Conservation (phyloP, 768 basidiomycete species). For the Suillus spraguei region DNA sequence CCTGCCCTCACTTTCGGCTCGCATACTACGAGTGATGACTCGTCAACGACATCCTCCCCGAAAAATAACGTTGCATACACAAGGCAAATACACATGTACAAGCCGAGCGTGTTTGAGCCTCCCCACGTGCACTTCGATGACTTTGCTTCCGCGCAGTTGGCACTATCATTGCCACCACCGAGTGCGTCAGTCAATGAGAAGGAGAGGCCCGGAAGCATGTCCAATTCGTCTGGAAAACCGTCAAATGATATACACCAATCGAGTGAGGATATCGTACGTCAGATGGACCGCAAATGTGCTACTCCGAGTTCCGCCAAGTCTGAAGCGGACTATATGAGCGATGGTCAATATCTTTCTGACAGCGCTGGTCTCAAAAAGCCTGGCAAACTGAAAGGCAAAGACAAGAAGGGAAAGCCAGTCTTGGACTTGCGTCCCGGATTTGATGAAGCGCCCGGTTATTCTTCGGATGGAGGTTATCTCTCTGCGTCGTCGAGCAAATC, state of each 20-base stretch:
- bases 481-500: constrained; percentile 38
- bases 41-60: constrained; percentile 34
- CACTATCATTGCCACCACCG: constrained; percentile 28
- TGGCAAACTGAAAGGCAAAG: constrained; percentile 25
- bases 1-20: constrained; percentile 44
- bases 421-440: constrained; percentile 19
- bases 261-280: constrained; percentile 26
- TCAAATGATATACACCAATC: constrained; percentile 17
- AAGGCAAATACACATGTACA: constrained; percentile 29
- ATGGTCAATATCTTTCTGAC: constrained; percentile 35
- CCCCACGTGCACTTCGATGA: constrained; percentile 35
- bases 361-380: constrained; percentile 21
- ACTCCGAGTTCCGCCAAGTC: constrained; percentile 15
- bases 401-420: constrained; percentile 22
- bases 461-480: constrained; percentile 35
- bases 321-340: constrained; percentile 32
- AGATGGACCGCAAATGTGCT: constrained; percentile 15
- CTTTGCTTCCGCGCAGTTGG: constrained; percentile 33
- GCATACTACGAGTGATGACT: constrained; percentile 46
- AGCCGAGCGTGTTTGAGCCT: constrained; percentile 30
- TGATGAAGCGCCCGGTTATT: constrained; percentile 26
- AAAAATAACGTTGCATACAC: constrained; percentile 21
- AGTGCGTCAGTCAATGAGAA: constrained; percentile 1
- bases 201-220: not conserved
- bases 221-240: constrained; percentile 9